Base-by-base conservation (phyloP, 306 rosid species). In the Trichosanthes truncata region DNA sequence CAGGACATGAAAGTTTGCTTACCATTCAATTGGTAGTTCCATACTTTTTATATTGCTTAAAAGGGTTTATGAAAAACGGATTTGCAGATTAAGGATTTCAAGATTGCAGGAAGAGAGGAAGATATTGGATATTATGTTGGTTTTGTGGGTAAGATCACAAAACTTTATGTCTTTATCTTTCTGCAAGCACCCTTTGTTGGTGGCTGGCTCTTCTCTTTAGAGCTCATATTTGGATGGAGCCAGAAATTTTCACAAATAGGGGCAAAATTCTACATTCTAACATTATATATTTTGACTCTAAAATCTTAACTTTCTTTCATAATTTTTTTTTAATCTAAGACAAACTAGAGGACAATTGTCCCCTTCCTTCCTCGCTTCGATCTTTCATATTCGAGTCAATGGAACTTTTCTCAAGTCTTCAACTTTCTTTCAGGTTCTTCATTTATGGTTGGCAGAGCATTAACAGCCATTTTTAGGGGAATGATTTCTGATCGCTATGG, bases 51-150 rank as follows among this genome's bases (percentile, higher is more conserved):
- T 3, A 3, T 36, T 36, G 40, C 40, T 36, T 36, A 36, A 36
- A 36, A 36, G 40, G 15, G 56, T 3, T 51, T 10, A n/a, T 51
- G 17, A 5, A 45, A 69, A 46, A 29, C 29, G 71, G 79, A 35
- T 62, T 79, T 87, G 74, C 87, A 91, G 96, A 80, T 93, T 35
- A 86, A 90, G 62, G 97, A 93, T 83, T 91, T 93, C 40, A 80
- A 90, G 71, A 84, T 93, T 84, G 97, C 98, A 52, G 38, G 87
- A 82, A 77, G 83, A 45, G 95, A 93, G 7, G 91, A 85, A 75
- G 98, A 93, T 86, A 86, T 93, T 63, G 86, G 95, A 81, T 84
- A 35, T 75, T 93, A 93, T 84, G 94, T 93, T 26, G 96, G 96
- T 18, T 91, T 84, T 83, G 87, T 93, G 76, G 98, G 98, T 93